Evolutionary conservation across 305 asterid genomes (phyloP).

Genomic region (Fraxinus latifolia): DNA sequence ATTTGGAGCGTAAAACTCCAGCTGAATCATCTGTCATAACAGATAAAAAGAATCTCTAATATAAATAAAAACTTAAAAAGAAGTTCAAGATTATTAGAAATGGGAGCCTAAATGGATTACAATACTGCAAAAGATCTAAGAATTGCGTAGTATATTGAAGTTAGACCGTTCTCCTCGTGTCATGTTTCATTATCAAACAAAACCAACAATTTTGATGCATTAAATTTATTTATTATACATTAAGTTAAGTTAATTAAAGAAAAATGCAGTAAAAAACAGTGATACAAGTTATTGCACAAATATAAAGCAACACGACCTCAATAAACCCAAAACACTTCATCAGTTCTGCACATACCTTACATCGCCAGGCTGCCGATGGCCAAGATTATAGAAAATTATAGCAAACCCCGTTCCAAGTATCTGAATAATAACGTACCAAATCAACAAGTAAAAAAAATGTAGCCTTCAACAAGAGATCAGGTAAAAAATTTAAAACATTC

Average conservation of each 20-base stretch:
- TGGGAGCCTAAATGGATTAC: background rate
- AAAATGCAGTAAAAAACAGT: background rate
- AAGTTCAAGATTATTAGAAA: background rate
- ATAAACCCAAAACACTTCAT: constrained; percentile 8
- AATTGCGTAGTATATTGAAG: background rate
- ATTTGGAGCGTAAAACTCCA: background rate
- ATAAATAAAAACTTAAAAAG: background rate
- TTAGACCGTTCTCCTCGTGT: background rate
- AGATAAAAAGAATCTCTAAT: background rate
- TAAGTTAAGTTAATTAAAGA: background rate
- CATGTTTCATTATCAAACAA: background rate
- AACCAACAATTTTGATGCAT: background rate
- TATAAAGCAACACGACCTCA: background rate
- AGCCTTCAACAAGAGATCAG: constrained; percentile 6
- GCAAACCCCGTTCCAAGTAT: constrained; percentile 81
- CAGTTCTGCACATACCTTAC: constrained; percentile 48
- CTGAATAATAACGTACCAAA: constrained; percentile 37
- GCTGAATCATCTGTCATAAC: background rate
- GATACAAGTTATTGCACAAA: constrained; percentile 9
- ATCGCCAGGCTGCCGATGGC: constrained; percentile 85
- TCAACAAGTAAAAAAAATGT: constrained; percentile 3
- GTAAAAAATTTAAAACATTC: background rate
- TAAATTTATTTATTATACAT: background rate
- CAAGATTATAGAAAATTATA: constrained; percentile 82
- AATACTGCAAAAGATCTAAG: background rate